Evolutionary conservation across 352 stramenopile species (phyloP).

Genomic region (Pythium aristosporum): DNA sequence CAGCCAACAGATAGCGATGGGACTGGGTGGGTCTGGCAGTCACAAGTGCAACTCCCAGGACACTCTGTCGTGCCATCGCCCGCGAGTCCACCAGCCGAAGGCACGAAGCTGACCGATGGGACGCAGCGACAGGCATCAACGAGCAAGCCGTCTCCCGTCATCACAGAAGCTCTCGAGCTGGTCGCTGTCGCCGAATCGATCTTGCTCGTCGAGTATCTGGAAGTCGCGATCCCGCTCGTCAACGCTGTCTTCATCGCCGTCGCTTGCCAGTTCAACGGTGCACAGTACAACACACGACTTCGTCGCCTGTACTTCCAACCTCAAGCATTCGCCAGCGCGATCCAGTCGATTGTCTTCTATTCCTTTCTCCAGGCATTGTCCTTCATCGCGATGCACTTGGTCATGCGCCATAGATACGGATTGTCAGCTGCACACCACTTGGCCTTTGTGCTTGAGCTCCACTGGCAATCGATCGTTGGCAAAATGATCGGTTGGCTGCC

Average conservation of each 20-base stretch:
- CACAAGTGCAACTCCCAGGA: background rate
- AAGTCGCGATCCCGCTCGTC: constrained; percentile 25
- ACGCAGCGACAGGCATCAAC: background rate
- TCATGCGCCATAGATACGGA: constrained; percentile 25
- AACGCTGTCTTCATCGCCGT: constrained; percentile 24
- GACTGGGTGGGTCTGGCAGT: background rate
- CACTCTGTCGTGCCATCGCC: background rate
- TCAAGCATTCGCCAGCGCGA: background rate
- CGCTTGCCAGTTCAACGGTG: constrained; percentile 3
- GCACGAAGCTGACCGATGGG: background rate
- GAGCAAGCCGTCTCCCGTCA: background rate
- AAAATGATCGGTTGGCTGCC: constrained; percentile 31
- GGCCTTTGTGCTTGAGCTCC: constrained; percentile 26
- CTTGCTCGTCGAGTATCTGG: constrained; percentile 31
- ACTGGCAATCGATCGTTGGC: constrained; percentile 24
- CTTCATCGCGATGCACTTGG: constrained; percentile 20
- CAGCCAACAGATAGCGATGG: background rate
- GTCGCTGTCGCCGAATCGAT: constrained; percentile 23
- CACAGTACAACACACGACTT: constrained; percentile 20
- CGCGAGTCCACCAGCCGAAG: background rate
- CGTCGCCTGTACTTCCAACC: constrained; percentile 10
- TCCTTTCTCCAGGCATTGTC: constrained; percentile 23
- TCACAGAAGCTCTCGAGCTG: constrained; percentile 6
- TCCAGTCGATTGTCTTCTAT: constrained; percentile 23
- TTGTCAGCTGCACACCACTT: constrained; percentile 25